Conservation (phyloP, 108 stramenopile genomes). For the Skeletonema menzelii region DNA sequence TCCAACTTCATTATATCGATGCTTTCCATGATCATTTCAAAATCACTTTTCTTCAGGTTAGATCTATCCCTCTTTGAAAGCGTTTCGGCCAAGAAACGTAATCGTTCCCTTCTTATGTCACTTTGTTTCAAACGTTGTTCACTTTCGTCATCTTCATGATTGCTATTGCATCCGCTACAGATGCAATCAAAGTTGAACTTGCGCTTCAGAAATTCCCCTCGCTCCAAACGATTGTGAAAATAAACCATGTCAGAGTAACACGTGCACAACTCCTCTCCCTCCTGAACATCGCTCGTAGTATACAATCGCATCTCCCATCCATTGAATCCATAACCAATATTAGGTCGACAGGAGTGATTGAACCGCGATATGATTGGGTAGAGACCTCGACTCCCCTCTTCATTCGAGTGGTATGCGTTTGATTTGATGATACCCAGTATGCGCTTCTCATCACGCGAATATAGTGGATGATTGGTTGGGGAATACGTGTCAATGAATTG, state of each 20-base stretch:
- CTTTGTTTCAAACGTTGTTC: background rate
- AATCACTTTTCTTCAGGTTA: background rate
- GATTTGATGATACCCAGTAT: constrained; percentile 11
- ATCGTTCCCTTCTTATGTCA: background rate
- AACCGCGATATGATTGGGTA: constrained; percentile 15
- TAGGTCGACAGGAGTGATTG: constrained; percentile 16
- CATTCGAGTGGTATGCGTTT: constrained; percentile 15
- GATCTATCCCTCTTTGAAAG: background rate
- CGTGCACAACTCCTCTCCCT: constrained; percentile 7
- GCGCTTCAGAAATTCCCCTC: background rate
- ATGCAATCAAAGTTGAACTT: constrained; percentile 14
- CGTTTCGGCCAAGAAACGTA: background rate
- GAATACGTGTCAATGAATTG: background rate
- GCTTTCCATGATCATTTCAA: constrained; percentile 6
- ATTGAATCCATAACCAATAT: constrained; percentile 17
- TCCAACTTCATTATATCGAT: constrained; percentile 6
- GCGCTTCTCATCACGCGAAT: constrained; percentile 1
- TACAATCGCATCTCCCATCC: constrained; percentile 11
- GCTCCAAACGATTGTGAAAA: background rate
- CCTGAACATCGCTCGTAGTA: constrained; percentile 9
- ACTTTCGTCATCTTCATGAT: background rate
- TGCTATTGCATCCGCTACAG: constrained; percentile 5
- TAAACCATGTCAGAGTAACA: constrained; percentile 22
- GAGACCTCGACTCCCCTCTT: background rate
- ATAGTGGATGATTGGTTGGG: background rate